A percentile compares a stretch with the other conserved stretches of the same genome.
Conservation (phyloP, 768 basidiomycete species). For the Suillus bovinus region DNA sequence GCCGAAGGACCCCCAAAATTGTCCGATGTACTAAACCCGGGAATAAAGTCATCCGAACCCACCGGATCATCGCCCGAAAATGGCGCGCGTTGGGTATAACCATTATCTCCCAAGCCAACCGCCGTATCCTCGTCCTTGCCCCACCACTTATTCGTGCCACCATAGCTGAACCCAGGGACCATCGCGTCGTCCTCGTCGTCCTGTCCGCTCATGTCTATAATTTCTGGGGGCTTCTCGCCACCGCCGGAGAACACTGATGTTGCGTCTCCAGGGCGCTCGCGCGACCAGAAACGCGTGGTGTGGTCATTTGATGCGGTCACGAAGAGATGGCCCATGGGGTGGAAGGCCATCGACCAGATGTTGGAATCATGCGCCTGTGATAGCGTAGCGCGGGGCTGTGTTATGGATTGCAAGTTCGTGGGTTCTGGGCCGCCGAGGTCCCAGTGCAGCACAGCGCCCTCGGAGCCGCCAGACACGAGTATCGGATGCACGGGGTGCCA, state of each 20-base stretch:
- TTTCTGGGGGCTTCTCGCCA: conserved; percentile 82
- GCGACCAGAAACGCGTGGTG: conserved; percentile 98
- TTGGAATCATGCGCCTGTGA: conserved; percentile 98
- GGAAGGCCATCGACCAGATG: conserved; percentile 94
- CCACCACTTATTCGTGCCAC: conserved; percentile 41
- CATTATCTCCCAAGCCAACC: conserved; percentile 11
- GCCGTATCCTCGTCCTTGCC: conserved; percentile 45
- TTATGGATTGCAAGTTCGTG: conserved; percentile 36
- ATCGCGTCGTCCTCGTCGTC: conserved; percentile 76
- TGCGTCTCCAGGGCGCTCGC: conserved; percentile 85
- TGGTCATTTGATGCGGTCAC: conserved; percentile 96
- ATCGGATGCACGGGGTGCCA: conserved; percentile 97
- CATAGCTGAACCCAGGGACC: conserved; percentile 72
- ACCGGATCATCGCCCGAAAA: conserved; percentile 29
- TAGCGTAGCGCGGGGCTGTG: conserved; percentile 76
- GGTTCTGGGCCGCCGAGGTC: conserved; percentile 70
- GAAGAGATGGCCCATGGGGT: conserved; percentile 94
- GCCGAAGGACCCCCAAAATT: conserved; percentile 26
- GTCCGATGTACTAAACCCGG: conserved; percentile 54
- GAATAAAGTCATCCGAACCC: conserved; percentile 60
- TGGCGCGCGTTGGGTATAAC: conserved; percentile 24
- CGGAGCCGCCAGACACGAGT: conserved; percentile 91
- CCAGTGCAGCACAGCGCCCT: conserved; percentile 95
- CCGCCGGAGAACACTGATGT: conserved; percentile 77
- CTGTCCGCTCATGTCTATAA: conserved; percentile 52